Percentiles rank a stretch among this genome's conserved stretches.
Conservation (phyloP, 2,329 filamentous ascomycete genomes). For the Clathrospora elynae region DNA sequence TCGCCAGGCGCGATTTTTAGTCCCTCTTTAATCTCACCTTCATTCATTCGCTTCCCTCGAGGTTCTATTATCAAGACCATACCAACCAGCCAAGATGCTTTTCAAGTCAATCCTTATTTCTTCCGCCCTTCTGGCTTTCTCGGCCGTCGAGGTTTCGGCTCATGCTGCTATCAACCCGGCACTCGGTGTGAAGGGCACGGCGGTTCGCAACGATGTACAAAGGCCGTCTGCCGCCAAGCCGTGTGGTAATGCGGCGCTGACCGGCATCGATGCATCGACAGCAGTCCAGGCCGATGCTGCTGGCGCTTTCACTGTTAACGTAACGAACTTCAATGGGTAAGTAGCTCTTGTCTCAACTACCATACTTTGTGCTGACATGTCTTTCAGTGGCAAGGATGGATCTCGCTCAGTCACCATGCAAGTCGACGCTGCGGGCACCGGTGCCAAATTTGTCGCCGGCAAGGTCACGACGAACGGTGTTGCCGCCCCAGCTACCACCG, state of each 20-base stretch:
- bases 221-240: constrained; percentile 6
- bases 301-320: constrained; percentile 6
- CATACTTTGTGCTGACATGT: not conserved
- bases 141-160: constrained; percentile 4
- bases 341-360: not conserved
- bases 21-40: constrained; percentile 1
- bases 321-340: constrained; percentile 5
- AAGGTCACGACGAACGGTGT: constrained; percentile 5
- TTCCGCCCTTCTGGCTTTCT: constrained; percentile 6
- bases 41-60: constrained; percentile 8
- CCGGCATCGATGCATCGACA: constrained; percentile 9
- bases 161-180: constrained; percentile 10
- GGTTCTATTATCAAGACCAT: constrained; percentile 7
- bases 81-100: constrained; percentile 5
- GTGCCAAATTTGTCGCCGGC: constrained; percentile 3
- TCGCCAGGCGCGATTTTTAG: too few species aligned
- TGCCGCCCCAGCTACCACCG: constrained; percentile 8
- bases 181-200: constrained; percentile 4
- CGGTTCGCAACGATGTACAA: constrained; percentile 3
- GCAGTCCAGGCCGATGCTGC: constrained; percentile 3
- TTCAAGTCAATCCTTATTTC: constrained; percentile 6
- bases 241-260: constrained; percentile 7
- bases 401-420: constrained; percentile 8
- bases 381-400: constrained; percentile 5
- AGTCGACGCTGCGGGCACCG: constrained; percentile 7